Conservation (phyloP, 805 yeast species). For the Lachancea sp. region DNA sequence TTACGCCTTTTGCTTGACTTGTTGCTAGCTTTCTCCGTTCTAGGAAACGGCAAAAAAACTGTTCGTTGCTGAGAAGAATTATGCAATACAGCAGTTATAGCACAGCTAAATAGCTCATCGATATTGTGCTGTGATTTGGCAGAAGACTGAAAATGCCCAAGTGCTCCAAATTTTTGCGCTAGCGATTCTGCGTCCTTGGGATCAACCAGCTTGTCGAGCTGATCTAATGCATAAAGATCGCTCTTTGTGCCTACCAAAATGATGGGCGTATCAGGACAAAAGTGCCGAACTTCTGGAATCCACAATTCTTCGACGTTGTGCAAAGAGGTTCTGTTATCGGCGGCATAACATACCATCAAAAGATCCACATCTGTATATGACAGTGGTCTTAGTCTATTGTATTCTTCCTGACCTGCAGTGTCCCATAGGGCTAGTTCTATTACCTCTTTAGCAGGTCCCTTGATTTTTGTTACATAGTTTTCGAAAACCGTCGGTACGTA, state of each 20-base stretch:
- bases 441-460: conserved; percentile 41
- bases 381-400: conserved; percentile 71
- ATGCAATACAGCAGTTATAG: conserved; percentile 32
- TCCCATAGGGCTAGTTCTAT: conserved; percentile 79
- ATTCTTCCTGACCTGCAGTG: conserved; percentile 87
- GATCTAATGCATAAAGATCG: conserved; percentile 41
- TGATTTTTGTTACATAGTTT: conserved; percentile 58
- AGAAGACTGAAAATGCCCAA: conserved; percentile 72
- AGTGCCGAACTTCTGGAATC: conserved; percentile 81
- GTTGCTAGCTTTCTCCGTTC: background rate
- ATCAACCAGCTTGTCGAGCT: conserved; percentile 28
- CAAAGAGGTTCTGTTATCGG: conserved; percentile 55
- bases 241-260: conserved; percentile 77
- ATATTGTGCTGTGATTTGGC: conserved; percentile 67
- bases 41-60: background rate
- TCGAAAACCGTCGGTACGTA: conserved; percentile 84
- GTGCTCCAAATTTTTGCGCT: conserved; percentile 59
- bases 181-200: conserved; percentile 45
- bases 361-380: conserved; percentile 76
- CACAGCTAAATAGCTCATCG: conserved; percentile 58
- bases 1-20: conserved; percentile 1
- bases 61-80: conserved; percentile 6
- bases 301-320: conserved; percentile 73
- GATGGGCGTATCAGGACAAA: conserved; percentile 74
- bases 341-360: conserved; percentile 67